phyloP scores from a whole-genome alignment of 345 rosid genomes.

The Acer yangbiense region DNA sequence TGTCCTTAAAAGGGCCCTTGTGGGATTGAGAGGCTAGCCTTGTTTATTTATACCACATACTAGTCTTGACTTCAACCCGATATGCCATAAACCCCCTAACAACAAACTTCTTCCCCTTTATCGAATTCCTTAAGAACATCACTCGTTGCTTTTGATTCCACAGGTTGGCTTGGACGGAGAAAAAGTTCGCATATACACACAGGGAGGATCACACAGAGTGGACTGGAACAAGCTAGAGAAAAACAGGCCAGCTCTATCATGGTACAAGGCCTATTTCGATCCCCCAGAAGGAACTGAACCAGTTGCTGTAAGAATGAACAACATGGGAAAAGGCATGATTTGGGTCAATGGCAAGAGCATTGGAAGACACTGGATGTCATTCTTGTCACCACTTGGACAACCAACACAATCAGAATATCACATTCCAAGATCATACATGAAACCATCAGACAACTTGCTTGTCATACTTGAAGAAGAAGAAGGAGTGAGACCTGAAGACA shows the following conservation, averaged over 20 bases:
- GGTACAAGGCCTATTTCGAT: slow-evolving; percentile 80
- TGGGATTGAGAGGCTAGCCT: no score
- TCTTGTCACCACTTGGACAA: slow-evolving; percentile 59
- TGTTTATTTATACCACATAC: no score
- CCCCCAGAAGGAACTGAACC: slow-evolving; percentile 69
- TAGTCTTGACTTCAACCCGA: no score
- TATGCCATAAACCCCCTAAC: no score
- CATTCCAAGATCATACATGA: slow-evolving; percentile 77
- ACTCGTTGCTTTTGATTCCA: not conserved
- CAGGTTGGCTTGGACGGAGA: slow-evolving; percentile 77
- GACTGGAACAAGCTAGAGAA: slow-evolving; percentile 45
- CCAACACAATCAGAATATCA: slow-evolving; percentile 86
- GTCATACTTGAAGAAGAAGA: slow-evolving; percentile 78
- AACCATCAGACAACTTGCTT: slow-evolving; percentile 60
- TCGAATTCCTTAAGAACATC: not conserved
- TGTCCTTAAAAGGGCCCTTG: no score
- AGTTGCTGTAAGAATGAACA: slow-evolving; percentile 51
- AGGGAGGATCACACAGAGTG: slow-evolving; percentile 51
- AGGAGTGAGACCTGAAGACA: slow-evolving; percentile 49
- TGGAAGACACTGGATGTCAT: slow-evolving; percentile 84
- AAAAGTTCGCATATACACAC: slow-evolving; percentile 39
- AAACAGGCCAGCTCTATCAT: slow-evolving; percentile 50
- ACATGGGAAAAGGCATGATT: slow-evolving; percentile 81
- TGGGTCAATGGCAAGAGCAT: slow-evolving; percentile 88
- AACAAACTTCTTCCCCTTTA: no score